Conservation (phyloP, 306 rosid species). For the Nissolia schottii region DNA sequence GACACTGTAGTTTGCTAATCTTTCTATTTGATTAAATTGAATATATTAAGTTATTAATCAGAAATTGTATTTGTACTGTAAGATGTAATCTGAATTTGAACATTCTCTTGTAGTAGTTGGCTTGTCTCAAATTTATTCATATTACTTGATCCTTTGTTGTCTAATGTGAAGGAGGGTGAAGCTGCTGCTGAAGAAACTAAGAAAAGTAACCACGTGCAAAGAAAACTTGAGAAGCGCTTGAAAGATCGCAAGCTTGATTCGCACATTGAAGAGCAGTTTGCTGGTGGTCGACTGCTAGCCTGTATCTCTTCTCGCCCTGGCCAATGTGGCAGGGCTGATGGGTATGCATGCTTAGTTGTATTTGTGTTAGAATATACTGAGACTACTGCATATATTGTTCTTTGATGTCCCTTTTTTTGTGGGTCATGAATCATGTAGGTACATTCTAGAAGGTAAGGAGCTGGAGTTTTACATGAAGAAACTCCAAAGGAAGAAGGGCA, state of each 20-base stretch:
- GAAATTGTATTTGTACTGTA: background rate
- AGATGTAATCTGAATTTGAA: no score
- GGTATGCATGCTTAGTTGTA: constrained; percentile 22
- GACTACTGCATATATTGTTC: no score
- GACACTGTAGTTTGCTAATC: no score
- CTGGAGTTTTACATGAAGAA: constrained; percentile 49
- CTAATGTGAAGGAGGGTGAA: constrained; percentile 36
- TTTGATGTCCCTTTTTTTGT: background rate
- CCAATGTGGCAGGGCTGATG: constrained; percentile 52
- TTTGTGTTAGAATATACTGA: background rate
- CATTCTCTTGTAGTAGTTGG: background rate
- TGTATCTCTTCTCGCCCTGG: constrained; percentile 52
- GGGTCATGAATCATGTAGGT: background rate
- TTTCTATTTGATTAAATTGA: background rate
- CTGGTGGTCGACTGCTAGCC: constrained; percentile 44
- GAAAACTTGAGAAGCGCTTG: constrained; percentile 45
- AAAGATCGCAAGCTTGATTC: constrained; percentile 34
- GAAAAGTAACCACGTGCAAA: constrained; percentile 42
- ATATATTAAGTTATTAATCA: background rate
- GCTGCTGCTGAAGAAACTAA: constrained; percentile 34
- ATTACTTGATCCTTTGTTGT: background rate
- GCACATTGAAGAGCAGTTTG: constrained; percentile 49
- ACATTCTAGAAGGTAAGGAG: constrained; percentile 49
- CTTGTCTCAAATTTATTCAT: background rate
- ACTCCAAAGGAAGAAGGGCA: constrained; percentile 42